Evolutionary conservation across 1,139 yeast genomes (phyloP), one percentile per base, ranked within the genome.

Genomic region (Schizosaccharomyces versatilis): DNA sequence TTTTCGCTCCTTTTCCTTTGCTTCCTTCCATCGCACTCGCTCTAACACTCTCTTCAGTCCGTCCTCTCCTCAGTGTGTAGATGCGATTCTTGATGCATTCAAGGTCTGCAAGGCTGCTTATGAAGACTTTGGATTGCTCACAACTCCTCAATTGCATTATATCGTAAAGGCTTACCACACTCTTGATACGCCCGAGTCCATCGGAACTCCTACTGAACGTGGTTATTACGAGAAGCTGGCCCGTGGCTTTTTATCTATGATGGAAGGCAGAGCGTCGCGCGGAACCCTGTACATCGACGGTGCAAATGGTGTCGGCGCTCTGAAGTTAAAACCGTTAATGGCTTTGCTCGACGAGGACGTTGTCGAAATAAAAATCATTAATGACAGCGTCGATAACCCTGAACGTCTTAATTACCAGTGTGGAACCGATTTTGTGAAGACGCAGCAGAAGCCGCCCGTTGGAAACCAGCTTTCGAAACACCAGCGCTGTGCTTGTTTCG

Each of bases 261-360:
- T 57, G 58, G 54, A 55, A 24, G 59, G 60, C 15, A 61, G 68
- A 12, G 61, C 69, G 2, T 42, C 49, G 3, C 54, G 54, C 9
- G 54, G 44, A 15, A 66, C 66, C 6, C 62, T 66, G 47, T 70
- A 72, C 49, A 70, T 68, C 54, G 65, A 60, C 56, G 59, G 62
- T 44, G 98, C 98, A 8, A 90, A 90, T 65, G 99, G 99, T 14
- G 84, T 90, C 48, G 99, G 98, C 14, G 95, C 90, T 0, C 84
- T 86, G 19, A 83, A 84, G 65, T 71, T 81, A 38, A 63, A 68
- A 38, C 73, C 74, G 49, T 69, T 82, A 58, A 67, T 70, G 36
- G 62, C 69, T 19, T 56, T 61, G 7, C 48, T 60, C 14, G 68
- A 71, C 55, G 68, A 81, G 58, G 61, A 66, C 2, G 66, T 71